Evolutionary conservation across 352 stramenopile species (phyloP).

Genomic region (Achlya hypogyna): DNA sequence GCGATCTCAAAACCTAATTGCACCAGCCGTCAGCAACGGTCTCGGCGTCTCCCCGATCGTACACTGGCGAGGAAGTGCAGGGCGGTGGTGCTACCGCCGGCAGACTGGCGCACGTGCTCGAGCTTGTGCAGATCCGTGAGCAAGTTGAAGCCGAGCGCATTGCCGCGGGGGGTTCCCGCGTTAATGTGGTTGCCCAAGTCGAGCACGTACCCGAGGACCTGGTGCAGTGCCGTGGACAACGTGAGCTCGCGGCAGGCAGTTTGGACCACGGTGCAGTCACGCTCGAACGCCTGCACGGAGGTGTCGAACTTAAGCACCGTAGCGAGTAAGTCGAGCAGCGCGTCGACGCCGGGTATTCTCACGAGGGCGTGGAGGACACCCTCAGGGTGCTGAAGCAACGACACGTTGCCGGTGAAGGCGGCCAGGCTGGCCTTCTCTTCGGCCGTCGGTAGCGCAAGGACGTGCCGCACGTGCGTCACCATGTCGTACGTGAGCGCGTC

Average conservation of each 20-base stretch:
- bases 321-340: background rate
- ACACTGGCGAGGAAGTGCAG: conserved; percentile 53
- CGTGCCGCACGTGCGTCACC: background rate
- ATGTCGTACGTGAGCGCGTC: background rate
- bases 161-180: conserved; percentile 48
- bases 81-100: conserved; percentile 45
- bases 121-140: conserved; percentile 60
- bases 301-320: background rate
- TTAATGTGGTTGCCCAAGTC: conserved; percentile 86
- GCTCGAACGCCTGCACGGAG: conserved; percentile 46
- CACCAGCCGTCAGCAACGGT: background rate
- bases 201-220: conserved; percentile 53
- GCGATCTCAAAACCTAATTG: background rate
- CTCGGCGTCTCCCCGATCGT: background rate
- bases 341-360: background rate
- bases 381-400: background rate
- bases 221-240: conserved; percentile 59
- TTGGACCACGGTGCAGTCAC: conserved; percentile 53
- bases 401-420: background rate
- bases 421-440: background rate
- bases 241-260: conserved; percentile 47
- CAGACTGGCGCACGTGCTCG: conserved; percentile 50
- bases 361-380: background rate
- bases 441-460: background rate
- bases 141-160: conserved; percentile 54